phyloP scores from a whole-genome alignment of 805 yeast species.

The Metschnikowia shivogae region DNA sequence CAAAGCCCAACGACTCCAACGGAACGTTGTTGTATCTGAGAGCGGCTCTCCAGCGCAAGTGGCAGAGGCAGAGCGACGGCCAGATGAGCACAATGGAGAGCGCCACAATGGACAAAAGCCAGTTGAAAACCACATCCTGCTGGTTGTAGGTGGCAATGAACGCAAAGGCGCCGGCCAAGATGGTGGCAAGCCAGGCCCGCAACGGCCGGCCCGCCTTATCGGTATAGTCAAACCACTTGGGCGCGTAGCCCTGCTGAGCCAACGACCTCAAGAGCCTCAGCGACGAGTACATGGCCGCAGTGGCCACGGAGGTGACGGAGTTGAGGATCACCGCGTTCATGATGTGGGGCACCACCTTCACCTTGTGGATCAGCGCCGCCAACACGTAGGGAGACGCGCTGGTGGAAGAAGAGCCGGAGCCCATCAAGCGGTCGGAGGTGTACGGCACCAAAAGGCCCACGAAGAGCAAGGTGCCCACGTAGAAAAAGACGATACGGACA shows the following conservation, averaged over 20 bases:
- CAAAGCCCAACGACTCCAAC: conserved; percentile 22
- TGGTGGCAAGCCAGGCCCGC: conserved; percentile 24
- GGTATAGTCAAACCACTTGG: conserved; percentile 26
- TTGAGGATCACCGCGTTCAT: conserved; percentile 31
- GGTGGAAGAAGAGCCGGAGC: conserved; percentile 28
- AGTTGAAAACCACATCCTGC: conserved; percentile 28
- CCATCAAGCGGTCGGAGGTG: conserved; percentile 31
- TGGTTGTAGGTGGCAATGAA: conserved; percentile 30
- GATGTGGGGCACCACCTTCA: conserved; percentile 27
- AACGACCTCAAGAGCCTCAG: conserved; percentile 24
- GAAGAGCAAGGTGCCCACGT: conserved; percentile 36
- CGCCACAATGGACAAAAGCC: conserved; percentile 29
- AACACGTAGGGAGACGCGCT: conserved; percentile 27
- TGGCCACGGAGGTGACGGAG: conserved; percentile 30
- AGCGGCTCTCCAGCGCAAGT: conserved; percentile 29
- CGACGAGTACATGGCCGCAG: conserved; percentile 29
- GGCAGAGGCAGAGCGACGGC: conserved; percentile 25
- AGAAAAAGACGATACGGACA: conserved; percentile 35
- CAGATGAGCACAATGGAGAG: conserved; percentile 25
- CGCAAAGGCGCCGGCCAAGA: conserved; percentile 21
- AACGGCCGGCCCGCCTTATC: conserved; percentile 28
- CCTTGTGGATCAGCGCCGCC: conserved; percentile 26
- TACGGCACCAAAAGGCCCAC: conserved; percentile 39
- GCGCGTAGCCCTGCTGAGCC: conserved; percentile 28
- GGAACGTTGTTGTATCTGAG: conserved; percentile 22